These are phyloP conservation scores for Aeschynomene evenia DNA, from an alignment of 306 rosid genomes.

Conservation along the genomic window DNA sequence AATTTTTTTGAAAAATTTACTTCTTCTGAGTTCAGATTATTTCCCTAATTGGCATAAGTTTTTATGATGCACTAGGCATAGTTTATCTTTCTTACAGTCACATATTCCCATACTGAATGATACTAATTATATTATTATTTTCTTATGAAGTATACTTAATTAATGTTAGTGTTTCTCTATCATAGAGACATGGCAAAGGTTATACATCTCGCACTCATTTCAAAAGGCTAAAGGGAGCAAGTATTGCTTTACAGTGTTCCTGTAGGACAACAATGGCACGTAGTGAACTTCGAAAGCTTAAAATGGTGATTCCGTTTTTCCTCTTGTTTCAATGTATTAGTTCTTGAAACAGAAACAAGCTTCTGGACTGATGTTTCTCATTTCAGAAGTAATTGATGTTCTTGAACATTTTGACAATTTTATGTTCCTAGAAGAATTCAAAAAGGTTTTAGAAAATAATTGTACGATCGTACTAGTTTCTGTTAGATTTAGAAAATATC, in stretches of 20 bases:
- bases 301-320: constrained; percentile 49
- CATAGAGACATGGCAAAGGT: constrained; percentile 59
- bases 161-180: constrained; percentile 18
- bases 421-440: neutral
- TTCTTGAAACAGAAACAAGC: constrained; percentile 7
- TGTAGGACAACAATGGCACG: constrained; percentile 72
- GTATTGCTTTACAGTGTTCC: constrained; percentile 60
- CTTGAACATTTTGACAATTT: neutral
- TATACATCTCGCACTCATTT: constrained; percentile 35
- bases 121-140: constrained; percentile 5
- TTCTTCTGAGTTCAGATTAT: too few relatives aligned
- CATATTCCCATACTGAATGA: neutral
- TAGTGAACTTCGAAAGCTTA: constrained; percentile 65
- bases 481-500: neutral
- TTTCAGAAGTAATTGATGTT: constrained; percentile 13
- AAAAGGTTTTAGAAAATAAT: neutral
- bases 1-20: too few relatives aligned
- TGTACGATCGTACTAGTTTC: too few relatives aligned
- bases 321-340: constrained; percentile 2
- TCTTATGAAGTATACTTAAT: constrained; percentile 20
- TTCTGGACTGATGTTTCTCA: neutral
- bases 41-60: constrained; percentile 11
- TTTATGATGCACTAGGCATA: too few relatives aligned
- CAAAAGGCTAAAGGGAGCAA: constrained; percentile 51
- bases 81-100: neutral